These are phyloP conservation scores for Starmerella roubikii DNA, from an alignment of 805 yeast genomes.

Conservation along the genomic window DNA sequence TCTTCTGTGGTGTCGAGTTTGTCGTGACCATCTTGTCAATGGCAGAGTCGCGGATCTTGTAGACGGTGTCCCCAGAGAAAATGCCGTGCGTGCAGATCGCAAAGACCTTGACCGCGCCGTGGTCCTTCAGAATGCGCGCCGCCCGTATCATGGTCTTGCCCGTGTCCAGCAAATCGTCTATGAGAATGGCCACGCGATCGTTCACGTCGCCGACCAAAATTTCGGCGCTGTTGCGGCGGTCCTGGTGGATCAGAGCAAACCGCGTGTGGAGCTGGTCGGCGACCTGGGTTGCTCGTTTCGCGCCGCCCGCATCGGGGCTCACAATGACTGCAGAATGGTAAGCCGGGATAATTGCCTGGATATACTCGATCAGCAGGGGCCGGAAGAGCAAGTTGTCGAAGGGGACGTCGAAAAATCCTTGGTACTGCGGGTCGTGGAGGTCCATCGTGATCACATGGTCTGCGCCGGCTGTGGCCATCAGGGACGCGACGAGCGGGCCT, in stretches of 20 bases:
- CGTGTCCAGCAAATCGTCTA: constrained; percentile 91
- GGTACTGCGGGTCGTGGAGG: constrained; percentile 93
- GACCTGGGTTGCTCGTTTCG: constrained; percentile 86
- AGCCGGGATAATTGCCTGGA: constrained; percentile 60
- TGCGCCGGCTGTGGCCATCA: constrained; percentile 85
- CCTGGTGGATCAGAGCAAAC: constrained; percentile 92
- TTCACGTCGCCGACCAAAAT: constrained; percentile 94
- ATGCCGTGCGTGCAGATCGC: constrained; percentile 89
- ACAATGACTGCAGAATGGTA: constrained; percentile 78
- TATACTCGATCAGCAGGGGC: constrained; percentile 77
- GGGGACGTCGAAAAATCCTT: constrained; percentile 92
- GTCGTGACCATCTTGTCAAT: constrained; percentile 82
- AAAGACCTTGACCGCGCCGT: constrained; percentile 77
- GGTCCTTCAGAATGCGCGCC: constrained; percentile 79
- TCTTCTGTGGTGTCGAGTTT: constrained; percentile 77
- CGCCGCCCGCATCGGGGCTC: constrained; percentile 99
- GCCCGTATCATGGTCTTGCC: constrained; percentile 86
- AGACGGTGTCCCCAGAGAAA: constrained; percentile 81
- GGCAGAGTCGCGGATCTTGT: constrained; percentile 48
- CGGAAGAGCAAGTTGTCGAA: constrained; percentile 87
- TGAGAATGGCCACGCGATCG: constrained; percentile 71
- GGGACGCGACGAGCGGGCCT: constrained; percentile 80
- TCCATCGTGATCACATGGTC: constrained; percentile 97
- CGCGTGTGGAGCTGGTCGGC: constrained; percentile 83
- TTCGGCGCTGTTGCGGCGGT: constrained; percentile 47